These are phyloP conservation scores for Melampsora larici-populina DNA, from an alignment of 1,284 basidiomycete genomes.

Conservation along the genomic window DNA sequence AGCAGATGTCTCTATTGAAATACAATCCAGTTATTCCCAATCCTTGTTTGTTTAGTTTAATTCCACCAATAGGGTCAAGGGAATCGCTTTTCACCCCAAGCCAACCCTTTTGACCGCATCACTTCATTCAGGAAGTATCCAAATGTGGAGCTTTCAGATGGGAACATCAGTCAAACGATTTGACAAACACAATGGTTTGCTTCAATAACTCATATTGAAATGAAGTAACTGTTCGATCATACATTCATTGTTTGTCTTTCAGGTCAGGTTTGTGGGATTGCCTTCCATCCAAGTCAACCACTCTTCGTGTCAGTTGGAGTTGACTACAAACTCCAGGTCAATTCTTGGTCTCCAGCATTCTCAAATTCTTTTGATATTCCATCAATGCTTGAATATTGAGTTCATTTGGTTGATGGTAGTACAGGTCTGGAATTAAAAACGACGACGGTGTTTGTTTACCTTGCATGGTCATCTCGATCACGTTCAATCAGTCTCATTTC, in stretches of 20 bases:
- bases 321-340: slow-evolving; percentile 99
- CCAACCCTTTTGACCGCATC: slow-evolving; percentile 91
- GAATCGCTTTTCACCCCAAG: slow-evolving; percentile 75
- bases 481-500: slow-evolving; percentile 97
- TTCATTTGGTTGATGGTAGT: no score
- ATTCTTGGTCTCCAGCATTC: slow-evolving; percentile 55
- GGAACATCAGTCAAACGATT: slow-evolving; percentile 96
- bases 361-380: slow-evolving; percentile 47
- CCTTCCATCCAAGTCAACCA: slow-evolving; percentile 91
- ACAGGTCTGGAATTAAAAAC: slow-evolving; percentile 65
- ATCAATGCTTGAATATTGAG: no score
- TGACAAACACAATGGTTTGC: slow-evolving; percentile 91
- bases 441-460: slow-evolving; percentile 93
- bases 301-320: slow-evolving; percentile 91
- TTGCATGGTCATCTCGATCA: slow-evolving; percentile 97
- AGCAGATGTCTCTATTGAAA: slow-evolving; percentile 11
- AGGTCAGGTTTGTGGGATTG: slow-evolving; percentile 94
- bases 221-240: not conserved
- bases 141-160: slow-evolving; percentile 99
- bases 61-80: slow-evolving; percentile 97
- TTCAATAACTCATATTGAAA: slow-evolving; percentile 29
- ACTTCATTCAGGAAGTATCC: slow-evolving; percentile 95
- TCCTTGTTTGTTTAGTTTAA: slow-evolving; percentile 86
- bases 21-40: not conserved
- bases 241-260: slow-evolving; percentile 1